Conservation (phyloP, 139 green algal genomes). For the Trebouxia sp. region DNA sequence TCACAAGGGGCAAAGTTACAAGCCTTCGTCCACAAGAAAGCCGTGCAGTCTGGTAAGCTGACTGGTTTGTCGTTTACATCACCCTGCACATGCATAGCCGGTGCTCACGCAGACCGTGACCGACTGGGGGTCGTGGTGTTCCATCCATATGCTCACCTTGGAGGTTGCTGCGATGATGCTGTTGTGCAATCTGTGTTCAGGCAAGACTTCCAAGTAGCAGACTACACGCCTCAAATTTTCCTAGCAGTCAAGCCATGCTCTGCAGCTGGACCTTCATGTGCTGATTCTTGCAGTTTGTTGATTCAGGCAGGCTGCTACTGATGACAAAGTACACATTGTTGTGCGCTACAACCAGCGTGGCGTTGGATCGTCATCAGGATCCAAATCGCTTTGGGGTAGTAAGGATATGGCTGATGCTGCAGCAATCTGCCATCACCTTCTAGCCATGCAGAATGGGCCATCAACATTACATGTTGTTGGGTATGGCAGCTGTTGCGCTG, state of each 20-base stretch:
- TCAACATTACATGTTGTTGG: not conserved
- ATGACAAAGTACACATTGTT: slow-evolving; percentile 9
- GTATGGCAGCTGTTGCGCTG: not conserved
- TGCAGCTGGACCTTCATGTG: not conserved
- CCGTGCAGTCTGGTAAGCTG: not conserved
- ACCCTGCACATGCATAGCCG: too few relatives aligned
- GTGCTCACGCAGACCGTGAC: not conserved
- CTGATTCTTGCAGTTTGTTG: not conserved
- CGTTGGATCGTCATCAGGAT: slow-evolving; percentile 38
- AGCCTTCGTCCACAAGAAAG: not conserved
- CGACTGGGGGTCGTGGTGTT: not conserved
- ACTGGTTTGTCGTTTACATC: too few relatives aligned
- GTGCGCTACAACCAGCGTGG: slow-evolving; percentile 50
- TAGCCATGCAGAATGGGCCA: not conserved
- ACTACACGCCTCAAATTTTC: not conserved
- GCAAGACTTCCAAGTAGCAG: too few relatives aligned
- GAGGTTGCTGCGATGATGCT: not conserved
- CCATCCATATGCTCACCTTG: slow-evolving; percentile 4
- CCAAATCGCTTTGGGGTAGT: slow-evolving; percentile 17
- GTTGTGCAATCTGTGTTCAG: not conserved
- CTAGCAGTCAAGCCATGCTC: not conserved
- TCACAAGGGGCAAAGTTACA: not conserved
- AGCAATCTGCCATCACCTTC: not conserved
- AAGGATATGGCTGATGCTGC: slow-evolving; percentile 12
- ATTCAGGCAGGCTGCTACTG: not conserved